phyloP scores from a whole-genome alignment of 805 yeast species.

The Kazachstania taianensis region DNA sequence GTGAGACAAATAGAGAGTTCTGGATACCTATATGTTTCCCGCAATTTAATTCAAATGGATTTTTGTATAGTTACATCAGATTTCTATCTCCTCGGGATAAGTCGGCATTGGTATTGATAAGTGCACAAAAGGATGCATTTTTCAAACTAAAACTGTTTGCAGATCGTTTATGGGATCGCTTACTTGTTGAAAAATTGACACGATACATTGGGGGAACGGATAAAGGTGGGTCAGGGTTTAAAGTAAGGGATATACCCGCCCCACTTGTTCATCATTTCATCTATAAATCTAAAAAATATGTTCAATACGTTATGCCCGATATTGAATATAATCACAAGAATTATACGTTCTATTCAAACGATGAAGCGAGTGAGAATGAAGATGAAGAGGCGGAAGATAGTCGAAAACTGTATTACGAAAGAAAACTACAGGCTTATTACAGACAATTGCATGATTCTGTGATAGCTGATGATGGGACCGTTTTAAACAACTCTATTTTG shows the following conservation, averaged over 20 bases:
- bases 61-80: constrained; percentile 69
- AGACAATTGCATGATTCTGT: constrained; percentile 20
- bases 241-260: constrained; percentile 45
- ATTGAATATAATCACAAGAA: constrained; percentile 11
- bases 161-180: constrained; percentile 36
- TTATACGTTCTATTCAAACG: not conserved
- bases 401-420: constrained; percentile 8
- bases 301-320: constrained; percentile 36
- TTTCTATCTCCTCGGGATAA: constrained; percentile 33
- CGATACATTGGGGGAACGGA: constrained; percentile 21
- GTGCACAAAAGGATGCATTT: constrained; percentile 63
- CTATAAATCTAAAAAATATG: constrained; percentile 57
- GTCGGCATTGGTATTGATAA: constrained; percentile 37
- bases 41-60: constrained; percentile 80
- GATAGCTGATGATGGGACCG: constrained; percentile 20
- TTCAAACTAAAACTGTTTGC: constrained; percentile 61
- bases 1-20: constrained; percentile 49
- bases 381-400: not conserved
- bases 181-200: constrained; percentile 31
- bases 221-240: constrained; percentile 16
- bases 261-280: constrained; percentile 65
- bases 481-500: constrained; percentile 32
- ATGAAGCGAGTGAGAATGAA: not conserved
- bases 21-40: constrained; percentile 95
- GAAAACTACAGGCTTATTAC: constrained; percentile 21